These are phyloP conservation scores for Lenwebbia sp. DNA, from an alignment of 345 rosid genomes.

Conservation along the genomic window DNA sequence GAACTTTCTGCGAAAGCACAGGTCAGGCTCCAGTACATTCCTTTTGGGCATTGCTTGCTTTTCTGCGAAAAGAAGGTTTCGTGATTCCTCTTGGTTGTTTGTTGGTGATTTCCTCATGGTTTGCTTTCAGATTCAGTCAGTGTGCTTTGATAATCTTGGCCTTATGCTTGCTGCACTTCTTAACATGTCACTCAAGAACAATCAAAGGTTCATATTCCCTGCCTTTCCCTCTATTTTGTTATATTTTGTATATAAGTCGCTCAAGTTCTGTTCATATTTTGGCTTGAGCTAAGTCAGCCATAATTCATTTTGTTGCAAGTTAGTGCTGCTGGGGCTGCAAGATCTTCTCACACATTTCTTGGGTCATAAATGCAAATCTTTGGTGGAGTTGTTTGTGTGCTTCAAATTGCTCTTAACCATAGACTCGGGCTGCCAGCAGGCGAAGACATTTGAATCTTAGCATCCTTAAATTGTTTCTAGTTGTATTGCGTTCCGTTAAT, in stretches of 20 bases:
- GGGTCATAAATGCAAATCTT: not conserved
- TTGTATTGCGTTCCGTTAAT: not conserved
- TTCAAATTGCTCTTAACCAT: not conserved
- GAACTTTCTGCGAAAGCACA: conserved; percentile 94
- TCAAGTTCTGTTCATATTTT: not conserved
- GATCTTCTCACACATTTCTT: not conserved
- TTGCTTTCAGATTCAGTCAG: conserved; percentile 52
- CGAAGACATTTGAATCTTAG: not conserved
- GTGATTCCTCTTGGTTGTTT: not conserved
- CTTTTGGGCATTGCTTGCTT: not conserved
- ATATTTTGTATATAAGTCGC: not conserved
- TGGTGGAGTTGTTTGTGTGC: not conserved
- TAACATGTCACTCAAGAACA: conserved; percentile 46
- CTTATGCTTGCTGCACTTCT: conserved; percentile 53
- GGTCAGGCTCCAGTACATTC: conserved; percentile 17
- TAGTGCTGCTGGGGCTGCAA: not conserved
- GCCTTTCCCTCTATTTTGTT: not conserved
- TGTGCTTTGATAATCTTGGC: conserved; percentile 67
- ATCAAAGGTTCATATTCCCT: conserved; percentile 32
- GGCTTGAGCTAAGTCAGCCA: not conserved
- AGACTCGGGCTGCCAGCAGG: not conserved
- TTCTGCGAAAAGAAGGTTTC: not conserved
- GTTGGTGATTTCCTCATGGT: not conserved
- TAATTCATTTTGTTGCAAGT: not conserved
- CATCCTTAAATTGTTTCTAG: not conserved